Conservation (phyloP, 306 rosid genomes). For the Morella rubra region DNA sequence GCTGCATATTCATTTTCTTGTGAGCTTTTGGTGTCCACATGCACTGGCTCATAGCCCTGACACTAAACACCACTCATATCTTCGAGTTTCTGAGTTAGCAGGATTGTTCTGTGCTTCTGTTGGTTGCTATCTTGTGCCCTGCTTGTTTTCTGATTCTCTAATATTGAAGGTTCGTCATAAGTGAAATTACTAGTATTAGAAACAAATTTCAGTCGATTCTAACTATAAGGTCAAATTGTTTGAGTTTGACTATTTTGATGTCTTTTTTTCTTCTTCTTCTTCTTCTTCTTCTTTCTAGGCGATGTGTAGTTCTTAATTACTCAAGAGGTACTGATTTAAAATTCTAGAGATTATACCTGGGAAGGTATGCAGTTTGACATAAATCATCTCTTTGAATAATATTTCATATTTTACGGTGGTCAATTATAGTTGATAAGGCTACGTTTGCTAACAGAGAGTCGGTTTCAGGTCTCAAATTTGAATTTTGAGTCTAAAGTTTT, state of each 20-base stretch:
- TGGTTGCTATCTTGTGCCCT: background rate
- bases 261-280: no score
- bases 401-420: no score
- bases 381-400: no score
- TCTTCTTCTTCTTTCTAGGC: no score
- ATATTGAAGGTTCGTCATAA: background rate
- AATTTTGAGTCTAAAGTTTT: no score
- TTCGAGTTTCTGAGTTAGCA: background rate
- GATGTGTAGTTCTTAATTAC: background rate
- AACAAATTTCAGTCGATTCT: background rate
- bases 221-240: background rate
- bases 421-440: no score
- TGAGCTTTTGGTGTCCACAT: constrained; percentile 75
- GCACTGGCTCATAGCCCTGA: constrained; percentile 43
- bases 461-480: no score
- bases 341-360: background rate
- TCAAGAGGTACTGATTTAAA: background rate
- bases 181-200: background rate
- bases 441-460: no score
- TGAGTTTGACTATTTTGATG: background rate
- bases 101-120: background rate
- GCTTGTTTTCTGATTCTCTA: background rate
- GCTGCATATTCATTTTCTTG: constrained; percentile 84
- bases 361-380: no score
- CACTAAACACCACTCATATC: background rate